phyloP scores from a whole-genome alignment of 176 grass and related monocot species.

The Aegilops umbellulata region DNA sequence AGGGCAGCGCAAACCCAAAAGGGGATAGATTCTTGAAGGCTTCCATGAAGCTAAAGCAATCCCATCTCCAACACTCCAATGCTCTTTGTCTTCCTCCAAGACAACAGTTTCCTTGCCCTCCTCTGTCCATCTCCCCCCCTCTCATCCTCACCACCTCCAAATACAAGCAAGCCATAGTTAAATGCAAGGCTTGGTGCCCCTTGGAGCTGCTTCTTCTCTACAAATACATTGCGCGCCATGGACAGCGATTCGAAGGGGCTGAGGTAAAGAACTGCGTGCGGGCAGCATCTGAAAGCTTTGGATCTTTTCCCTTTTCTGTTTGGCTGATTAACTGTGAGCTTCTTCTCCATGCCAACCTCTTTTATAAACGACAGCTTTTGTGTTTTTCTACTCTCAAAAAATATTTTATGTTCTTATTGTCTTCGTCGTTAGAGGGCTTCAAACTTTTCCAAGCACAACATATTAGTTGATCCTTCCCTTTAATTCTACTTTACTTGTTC shows the following conservation, averaged over 20 bases:
- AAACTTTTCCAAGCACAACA: neutral
- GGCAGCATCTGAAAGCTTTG: neutral
- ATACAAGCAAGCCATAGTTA: constrained; percentile 43
- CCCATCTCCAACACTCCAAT: constrained; percentile 42
- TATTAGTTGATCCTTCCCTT: neutral
- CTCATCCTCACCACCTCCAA: constrained; percentile 3
- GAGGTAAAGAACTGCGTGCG: constrained; percentile 10
- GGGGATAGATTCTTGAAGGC: constrained; percentile 50
- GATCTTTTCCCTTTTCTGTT: neutral
- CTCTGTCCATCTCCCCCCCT: neutral
- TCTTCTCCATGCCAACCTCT: neutral
- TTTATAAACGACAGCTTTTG: too few relatives aligned
- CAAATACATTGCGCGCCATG: constrained; percentile 42
- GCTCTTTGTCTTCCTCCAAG: constrained; percentile 37
- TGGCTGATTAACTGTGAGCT: constrained; percentile 13
- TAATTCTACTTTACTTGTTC: neutral
- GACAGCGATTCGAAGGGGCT: constrained; percentile 20
- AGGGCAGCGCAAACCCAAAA: constrained; percentile 32
- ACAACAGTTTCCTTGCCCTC: constrained; percentile 24
- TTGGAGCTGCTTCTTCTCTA: constrained; percentile 32
- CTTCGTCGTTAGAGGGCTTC: neutral
- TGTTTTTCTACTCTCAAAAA: neutral
- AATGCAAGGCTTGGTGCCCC: constrained; percentile 25
- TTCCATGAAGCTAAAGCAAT: constrained; percentile 59
- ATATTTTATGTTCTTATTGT: neutral